phyloP scores from a whole-genome alignment of 257 asterid species.

The Salvia rosmarinus region DNA sequence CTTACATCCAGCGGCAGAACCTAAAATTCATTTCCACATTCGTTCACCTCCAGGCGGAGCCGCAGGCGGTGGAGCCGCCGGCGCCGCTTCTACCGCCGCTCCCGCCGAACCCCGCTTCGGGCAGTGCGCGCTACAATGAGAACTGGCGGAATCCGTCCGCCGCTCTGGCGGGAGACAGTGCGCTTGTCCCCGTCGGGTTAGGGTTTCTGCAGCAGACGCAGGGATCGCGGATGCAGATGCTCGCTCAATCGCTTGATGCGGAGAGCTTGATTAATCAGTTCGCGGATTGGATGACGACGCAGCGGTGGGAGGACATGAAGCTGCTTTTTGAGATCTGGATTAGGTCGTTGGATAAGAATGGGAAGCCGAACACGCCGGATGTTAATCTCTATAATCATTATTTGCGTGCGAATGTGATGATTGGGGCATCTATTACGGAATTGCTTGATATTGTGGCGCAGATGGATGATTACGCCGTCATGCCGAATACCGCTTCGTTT shows the following conservation, averaged over 20 bases:
- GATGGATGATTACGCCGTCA: constrained; percentile 58
- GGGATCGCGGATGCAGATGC: constrained; percentile 38
- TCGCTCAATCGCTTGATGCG: constrained; percentile 58
- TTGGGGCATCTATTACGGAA: constrained; percentile 54
- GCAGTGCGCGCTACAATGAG: constrained; percentile 70
- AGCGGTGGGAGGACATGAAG: constrained; percentile 75
- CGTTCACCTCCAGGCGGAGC: constrained; percentile 66
- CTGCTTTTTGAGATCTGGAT: constrained; percentile 78
- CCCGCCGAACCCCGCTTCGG: constrained; percentile 80
- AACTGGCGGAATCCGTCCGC: constrained; percentile 70
- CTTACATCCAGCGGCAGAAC: constrained; percentile 41
- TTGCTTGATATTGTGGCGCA: constrained; percentile 60
- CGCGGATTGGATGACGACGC: constrained; percentile 74
- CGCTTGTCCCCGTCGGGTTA: constrained; percentile 52
- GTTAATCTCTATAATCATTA: constrained; percentile 74
- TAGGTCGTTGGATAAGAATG: constrained; percentile 61
- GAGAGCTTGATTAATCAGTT: constrained; percentile 55
- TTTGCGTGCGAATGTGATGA: constrained; percentile 82
- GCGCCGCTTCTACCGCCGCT: constrained; percentile 46
- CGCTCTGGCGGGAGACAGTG: constrained; percentile 36
- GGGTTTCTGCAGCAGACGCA: constrained; percentile 41
- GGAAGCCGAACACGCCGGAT: constrained; percentile 86
- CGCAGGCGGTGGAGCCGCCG: constrained; percentile 54
- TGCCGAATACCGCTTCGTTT: constrained; percentile 75
- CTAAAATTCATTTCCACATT: constrained; percentile 70